Conservation (phyloP, 1,284 basidiomycete genomes). For the Cryptococcus depauperatus region DNA sequence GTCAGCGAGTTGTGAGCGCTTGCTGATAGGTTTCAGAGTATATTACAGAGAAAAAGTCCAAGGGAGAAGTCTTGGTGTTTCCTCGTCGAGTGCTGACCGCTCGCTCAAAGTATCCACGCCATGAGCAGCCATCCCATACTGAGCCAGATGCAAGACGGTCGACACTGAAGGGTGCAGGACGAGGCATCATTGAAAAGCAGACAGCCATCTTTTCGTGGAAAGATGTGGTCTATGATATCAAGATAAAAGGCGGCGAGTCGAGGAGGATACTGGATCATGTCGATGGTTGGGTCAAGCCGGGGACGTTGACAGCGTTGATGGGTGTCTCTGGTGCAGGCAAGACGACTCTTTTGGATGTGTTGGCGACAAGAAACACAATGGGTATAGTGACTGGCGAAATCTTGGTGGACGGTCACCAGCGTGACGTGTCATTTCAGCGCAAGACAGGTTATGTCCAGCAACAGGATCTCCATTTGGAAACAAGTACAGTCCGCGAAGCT, state of each 20-base stretch:
- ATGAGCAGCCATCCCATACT: no score
- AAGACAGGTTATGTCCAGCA: slow-evolving; percentile 65
- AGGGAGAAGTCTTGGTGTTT: slow-evolving; percentile 50
- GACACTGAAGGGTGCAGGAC: no score
- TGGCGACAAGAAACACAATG: slow-evolving; percentile 65
- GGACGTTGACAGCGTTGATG: slow-evolving; percentile 60
- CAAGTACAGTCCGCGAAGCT: slow-evolving; percentile 68
- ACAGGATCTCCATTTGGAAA: slow-evolving; percentile 63
- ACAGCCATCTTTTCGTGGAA: slow-evolving; percentile 46
- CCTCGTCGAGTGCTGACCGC: slow-evolving; percentile 42
- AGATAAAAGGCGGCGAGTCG: slow-evolving; percentile 50
- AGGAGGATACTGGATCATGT: slow-evolving; percentile 66
- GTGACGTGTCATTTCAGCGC: slow-evolving; percentile 60
- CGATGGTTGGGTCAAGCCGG: slow-evolving; percentile 72
- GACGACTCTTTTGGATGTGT: slow-evolving; percentile 72
- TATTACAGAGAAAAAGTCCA: slow-evolving; percentile 46
- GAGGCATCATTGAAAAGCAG: slow-evolving; percentile 39
- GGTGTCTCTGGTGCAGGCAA: slow-evolving; percentile 63
- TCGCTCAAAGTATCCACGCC: slow-evolving; percentile 13
- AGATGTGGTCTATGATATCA: slow-evolving; percentile 54
- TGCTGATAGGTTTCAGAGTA: slow-evolving; percentile 31
- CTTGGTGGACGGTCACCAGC: slow-evolving; percentile 64
- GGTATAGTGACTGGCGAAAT: slow-evolving; percentile 72
- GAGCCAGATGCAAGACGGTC: no score
- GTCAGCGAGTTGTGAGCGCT: slow-evolving; percentile 1